phyloP scores from a whole-genome alignment of 257 asterid genomes.

The Mentha longifolia region DNA sequence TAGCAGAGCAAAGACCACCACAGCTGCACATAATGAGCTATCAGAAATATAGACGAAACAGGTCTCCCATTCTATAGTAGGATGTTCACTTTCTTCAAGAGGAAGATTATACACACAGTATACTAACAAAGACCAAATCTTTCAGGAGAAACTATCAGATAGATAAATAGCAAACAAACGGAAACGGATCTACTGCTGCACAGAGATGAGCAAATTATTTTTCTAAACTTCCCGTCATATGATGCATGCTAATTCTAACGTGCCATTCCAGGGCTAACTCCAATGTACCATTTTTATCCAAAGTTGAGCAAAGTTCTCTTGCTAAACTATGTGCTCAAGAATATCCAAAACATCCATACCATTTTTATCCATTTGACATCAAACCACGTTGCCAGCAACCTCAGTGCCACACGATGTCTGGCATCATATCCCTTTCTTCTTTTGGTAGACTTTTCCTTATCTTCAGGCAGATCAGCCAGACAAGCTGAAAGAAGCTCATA shows the following conservation, averaged over 20 bases:
- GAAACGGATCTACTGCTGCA: slow-evolving; percentile 10
- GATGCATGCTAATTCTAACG: not conserved
- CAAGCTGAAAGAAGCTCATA: slow-evolving; percentile 91
- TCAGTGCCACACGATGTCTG: slow-evolving; percentile 85
- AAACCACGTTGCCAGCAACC: slow-evolving; percentile 90
- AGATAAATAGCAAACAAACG: not conserved
- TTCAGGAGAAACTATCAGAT: slow-evolving; percentile 1
- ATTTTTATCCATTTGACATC: slow-evolving; percentile 83
- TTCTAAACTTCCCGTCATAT: not conserved
- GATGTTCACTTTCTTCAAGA: slow-evolving; percentile 16
- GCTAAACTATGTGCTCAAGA: slow-evolving; percentile 9
- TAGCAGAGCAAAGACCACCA: slow-evolving; percentile 22
- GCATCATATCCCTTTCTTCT: slow-evolving; percentile 87
- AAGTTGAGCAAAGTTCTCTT: too few species aligned
- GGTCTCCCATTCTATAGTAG: not conserved
- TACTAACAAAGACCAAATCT: not conserved
- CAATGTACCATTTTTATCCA: too few species aligned
- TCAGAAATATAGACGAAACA: not conserved
- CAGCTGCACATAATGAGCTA: slow-evolving; percentile 14
- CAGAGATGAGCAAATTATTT: slow-evolving; percentile 14
- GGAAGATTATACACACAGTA: slow-evolving; percentile 1
- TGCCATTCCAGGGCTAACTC: too few species aligned
- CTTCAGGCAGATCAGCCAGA: slow-evolving; percentile 66
- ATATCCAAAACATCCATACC: slow-evolving; percentile 45
- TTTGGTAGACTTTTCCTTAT: slow-evolving; percentile 49